A percentile compares a stretch with the other conserved stretches of the same genome.
These are phyloP conservation scores for Phlebiopsis flavidoalba DNA, from an alignment of 768 basidiomycete species.

Conservation along the genomic window DNA sequence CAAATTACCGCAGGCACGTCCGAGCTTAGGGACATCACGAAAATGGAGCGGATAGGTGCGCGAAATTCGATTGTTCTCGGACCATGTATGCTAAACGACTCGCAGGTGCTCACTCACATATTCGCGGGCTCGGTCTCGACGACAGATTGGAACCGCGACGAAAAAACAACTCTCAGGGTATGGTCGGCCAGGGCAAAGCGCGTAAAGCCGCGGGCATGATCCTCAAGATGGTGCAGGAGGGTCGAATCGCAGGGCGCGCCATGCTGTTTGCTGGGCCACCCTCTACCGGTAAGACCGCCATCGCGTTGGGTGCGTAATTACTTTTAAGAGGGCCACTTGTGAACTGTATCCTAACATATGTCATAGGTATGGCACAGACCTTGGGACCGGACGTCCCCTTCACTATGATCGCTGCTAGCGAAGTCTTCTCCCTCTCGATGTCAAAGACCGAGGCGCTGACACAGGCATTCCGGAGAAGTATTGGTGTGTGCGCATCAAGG, in stretches of 20 bases:
- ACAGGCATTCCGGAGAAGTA: slow-evolving; percentile 92
- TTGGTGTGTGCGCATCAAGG: slow-evolving; percentile 95
- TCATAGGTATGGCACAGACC: slow-evolving; percentile 89
- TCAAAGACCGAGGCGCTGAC: slow-evolving; percentile 98
- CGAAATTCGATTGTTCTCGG: background rate
- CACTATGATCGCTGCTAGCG: slow-evolving; percentile 95
- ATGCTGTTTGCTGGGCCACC: slow-evolving; percentile 98
- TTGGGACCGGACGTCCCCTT: slow-evolving; percentile 94
- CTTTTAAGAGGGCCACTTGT: background rate
- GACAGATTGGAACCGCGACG: slow-evolving; percentile 86
- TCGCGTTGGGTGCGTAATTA: slow-evolving; percentile 75
- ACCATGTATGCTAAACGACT: slow-evolving; percentile 1
- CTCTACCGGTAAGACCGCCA: slow-evolving; percentile 96
- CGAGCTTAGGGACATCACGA: slow-evolving; percentile 81
- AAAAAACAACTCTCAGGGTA: slow-evolving; percentile 83
- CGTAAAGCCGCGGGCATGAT: slow-evolving; percentile 98
- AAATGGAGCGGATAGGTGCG: slow-evolving; percentile 89
- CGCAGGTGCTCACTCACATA: slow-evolving; percentile 87
- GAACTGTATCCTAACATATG: background rate
- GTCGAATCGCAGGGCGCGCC: slow-evolving; percentile 90
- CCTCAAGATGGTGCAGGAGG: slow-evolving; percentile 96
- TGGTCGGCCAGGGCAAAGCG: slow-evolving; percentile 96
- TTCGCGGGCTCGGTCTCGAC: slow-evolving; percentile 92
- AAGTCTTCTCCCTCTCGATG: slow-evolving; percentile 98
- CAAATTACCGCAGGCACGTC: slow-evolving; percentile 75